Evolutionary conservation across 1,284 basidiomycete genomes (phyloP), one percentile per base, ranked within the genome.

Genomic region (Neolentinus lepideus): DNA sequence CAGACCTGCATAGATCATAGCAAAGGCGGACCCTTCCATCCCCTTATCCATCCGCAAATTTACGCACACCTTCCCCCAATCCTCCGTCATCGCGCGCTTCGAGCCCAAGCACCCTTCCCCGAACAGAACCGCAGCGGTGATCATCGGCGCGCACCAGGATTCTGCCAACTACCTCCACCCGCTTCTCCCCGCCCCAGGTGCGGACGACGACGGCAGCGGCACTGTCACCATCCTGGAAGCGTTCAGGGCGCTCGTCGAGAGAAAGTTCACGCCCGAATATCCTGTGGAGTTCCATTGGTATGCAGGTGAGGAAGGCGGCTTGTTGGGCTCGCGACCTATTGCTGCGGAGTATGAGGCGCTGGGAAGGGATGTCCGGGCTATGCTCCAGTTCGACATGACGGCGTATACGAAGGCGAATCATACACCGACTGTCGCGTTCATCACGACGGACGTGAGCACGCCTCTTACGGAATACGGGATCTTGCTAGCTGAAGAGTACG

Each of bases 131-230:
- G 86, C 53, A 75, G 77, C n/a, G 72, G 76, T 92, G 38, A 73
- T 91, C 57, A 74, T 91, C 61, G 85, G 87, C 29, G 93, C 94
- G 35, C 96, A 99, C 69, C 94, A 94, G 68, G 96, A 98, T 56
- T 50, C 52, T 35, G 53, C 35, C 38, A 52, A 52, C 26, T 52
- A 52, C 51, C 12, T 10, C 6, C 12, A 31, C 21, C 51, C 51
- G 19, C 26, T 22, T 11, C 19, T 25, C 29, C 25, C 21, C 51
- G 51, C 51, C 26, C 51, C 51, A 22, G 51, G 51, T 19, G 51
- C 51, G 3, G 51, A 52, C 27, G 51, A 52, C 29, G 51, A 52
- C 21, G 51, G 51, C 31, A 29, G 25, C 19, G 51, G 51, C 21
- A 52, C 51, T 22, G 51, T 52, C 25, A 35, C 51, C 26, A 29